Evolutionary conservation across 176 grass and related monocot species (phyloP).

Genomic region (Saccharum spontaneum): DNA sequence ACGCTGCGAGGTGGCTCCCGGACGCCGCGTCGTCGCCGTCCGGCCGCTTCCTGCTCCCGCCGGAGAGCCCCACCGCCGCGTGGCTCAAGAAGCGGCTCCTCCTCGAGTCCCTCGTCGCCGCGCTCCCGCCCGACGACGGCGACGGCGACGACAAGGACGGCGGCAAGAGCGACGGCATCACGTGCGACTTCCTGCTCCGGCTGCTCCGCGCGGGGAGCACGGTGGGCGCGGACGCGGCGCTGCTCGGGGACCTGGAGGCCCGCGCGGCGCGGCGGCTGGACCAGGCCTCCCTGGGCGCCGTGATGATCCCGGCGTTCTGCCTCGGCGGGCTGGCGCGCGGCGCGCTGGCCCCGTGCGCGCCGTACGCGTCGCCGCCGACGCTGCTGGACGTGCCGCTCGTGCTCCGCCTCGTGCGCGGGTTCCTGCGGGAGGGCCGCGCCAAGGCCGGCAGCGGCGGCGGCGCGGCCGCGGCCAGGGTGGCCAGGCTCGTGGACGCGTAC

Average conservation of each 20-base stretch:
- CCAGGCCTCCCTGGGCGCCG: slow-evolving; percentile 66
- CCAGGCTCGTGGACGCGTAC: slow-evolving; percentile 80
- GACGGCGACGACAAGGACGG: neutral
- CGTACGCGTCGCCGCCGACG: slow-evolving; percentile 25
- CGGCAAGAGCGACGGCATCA: slow-evolving; percentile 29
- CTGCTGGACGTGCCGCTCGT: slow-evolving; percentile 74
- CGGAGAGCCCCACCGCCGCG: slow-evolving; percentile 76
- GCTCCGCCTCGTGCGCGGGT: slow-evolving; percentile 66
- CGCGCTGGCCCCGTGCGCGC: neutral
- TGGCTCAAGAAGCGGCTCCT: slow-evolving; percentile 83
- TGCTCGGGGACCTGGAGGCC: slow-evolving; percentile 65
- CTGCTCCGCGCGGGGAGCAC: slow-evolving; percentile 62
- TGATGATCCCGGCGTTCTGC: slow-evolving; percentile 83
- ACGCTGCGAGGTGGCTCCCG: slow-evolving; percentile 82
- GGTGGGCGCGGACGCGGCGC: slow-evolving; percentile 62
- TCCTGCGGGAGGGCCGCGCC: slow-evolving; percentile 17
- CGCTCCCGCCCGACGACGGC: slow-evolving; percentile 57
- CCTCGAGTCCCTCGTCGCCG: slow-evolving; percentile 76
- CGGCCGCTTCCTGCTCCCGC: slow-evolving; percentile 33
- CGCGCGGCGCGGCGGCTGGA: slow-evolving; percentile 71
- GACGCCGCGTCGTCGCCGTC: slow-evolving; percentile 60
- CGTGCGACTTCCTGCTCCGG: slow-evolving; percentile 72
- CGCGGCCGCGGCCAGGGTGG: slow-evolving; percentile 62
- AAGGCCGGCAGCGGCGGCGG: slow-evolving; percentile 37
- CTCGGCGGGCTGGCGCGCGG: slow-evolving; percentile 31